Evolutionary conservation across 2,329 filamentous ascomycete genomes (phyloP), one percentile per base, ranked within the genome.

Genomic region (Massarina eburnea): DNA sequence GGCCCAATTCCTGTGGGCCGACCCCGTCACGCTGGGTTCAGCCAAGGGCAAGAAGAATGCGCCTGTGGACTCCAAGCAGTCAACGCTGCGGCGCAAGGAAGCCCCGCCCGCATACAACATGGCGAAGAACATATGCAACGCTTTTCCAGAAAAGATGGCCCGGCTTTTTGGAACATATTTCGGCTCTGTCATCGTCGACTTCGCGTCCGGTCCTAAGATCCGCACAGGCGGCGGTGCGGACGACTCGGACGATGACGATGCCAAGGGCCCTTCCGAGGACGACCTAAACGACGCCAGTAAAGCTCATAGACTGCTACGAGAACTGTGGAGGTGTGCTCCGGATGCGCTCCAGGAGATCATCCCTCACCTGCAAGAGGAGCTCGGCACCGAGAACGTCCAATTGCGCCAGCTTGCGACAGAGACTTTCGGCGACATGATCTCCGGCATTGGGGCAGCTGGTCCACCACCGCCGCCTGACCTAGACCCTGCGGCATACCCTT

Each of bases 151-250:
- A 58, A 95, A 95, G 71, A 96, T 99, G 92, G 86, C 90, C 1
- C 86, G 91, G 51, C 90, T 95, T 57, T 86, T 97, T 45, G 92
- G 90, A 56, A 91, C 95, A 63, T 99, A 97, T 69, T 99, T 99
- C 68, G 95, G 91, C 71, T 91, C 95, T 45, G 91, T 97, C 41
- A 95, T 99, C 46, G 84, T 97, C 51, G 91, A 96, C 64, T 88
- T 91, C 85, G 29, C 82, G 76, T 10, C 78, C 75, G 17, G 49
- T 3, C 32, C 34, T 74, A 80, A 56, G 54, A 61, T 60, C 35
- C 56, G 59, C 10, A 56, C 58, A 45, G 55, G 54, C 18, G 56
- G 54, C 29, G 70, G 71, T 27, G 59, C 55, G 8, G 72, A 73
- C 27, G 74, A 75, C 19, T 66, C 64, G 8, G 75, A 73, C 7